These are phyloP conservation scores for Penicillium atrosanguineum DNA, from an alignment of 495 filamentous ascomycete species.

Conservation along the genomic window DNA sequence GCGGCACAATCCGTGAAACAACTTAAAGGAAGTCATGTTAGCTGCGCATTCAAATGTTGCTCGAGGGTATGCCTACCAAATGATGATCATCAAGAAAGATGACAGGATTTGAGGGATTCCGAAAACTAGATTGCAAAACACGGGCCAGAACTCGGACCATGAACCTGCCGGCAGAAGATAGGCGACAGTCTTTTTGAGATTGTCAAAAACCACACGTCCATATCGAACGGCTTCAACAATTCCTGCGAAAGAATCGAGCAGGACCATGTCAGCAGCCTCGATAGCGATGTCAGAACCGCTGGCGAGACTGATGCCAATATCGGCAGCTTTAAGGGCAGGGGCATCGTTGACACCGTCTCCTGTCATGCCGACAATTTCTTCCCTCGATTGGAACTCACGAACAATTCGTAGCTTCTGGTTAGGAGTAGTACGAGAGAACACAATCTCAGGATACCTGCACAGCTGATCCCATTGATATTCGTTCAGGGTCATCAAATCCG, in stretches of 20 bases:
- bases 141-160: slow-evolving; percentile 68
- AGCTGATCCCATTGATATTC: slow-evolving; percentile 57
- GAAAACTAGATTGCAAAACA: slow-evolving; percentile 64
- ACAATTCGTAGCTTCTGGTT: slow-evolving; percentile 77
- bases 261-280: slow-evolving; percentile 68
- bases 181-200: slow-evolving; percentile 54
- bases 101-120: slow-evolving; percentile 66
- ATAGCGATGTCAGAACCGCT: slow-evolving; percentile 61
- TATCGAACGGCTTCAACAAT: slow-evolving; percentile 67
- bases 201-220: slow-evolving; percentile 48
- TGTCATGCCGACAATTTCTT: slow-evolving; percentile 50
- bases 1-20: too few relatives aligned
- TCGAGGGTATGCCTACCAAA: slow-evolving; percentile 27
- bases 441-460: slow-evolving; percentile 58
- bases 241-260: slow-evolving; percentile 63
- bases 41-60: neutral
- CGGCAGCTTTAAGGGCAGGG: slow-evolving; percentile 48
- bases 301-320: slow-evolving; percentile 13
- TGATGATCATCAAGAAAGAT: slow-evolving; percentile 68
- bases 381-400: slow-evolving; percentile 55
- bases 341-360: slow-evolving; percentile 62
- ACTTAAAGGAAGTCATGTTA: slow-evolving; percentile 14
- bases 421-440: slow-evolving; percentile 69
- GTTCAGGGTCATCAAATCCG: slow-evolving; percentile 58
- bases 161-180: slow-evolving; percentile 62